A percentile compares a stretch with the other conserved stretches of the same genome.
Conservation (phyloP, 2,329 filamentous ascomycete genomes). For the Sporothrix dimorphospora region DNA sequence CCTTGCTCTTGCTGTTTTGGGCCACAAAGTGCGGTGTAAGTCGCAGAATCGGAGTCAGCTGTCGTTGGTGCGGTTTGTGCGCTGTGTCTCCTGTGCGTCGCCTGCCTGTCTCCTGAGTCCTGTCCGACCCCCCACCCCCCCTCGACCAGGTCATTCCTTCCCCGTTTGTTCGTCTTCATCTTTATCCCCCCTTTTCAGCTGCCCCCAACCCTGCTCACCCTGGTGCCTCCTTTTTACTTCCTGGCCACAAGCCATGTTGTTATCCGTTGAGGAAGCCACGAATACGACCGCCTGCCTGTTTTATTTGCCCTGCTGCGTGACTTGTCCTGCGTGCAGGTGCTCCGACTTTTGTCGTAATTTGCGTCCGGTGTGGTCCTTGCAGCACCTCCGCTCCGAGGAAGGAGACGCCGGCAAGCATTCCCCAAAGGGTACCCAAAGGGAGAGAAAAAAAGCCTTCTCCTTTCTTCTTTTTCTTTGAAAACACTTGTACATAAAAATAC, state of each 20-base stretch:
- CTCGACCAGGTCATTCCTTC: conserved; percentile 10
- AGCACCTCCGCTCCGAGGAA: neutral
- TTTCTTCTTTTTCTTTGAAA: neutral
- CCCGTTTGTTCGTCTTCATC: neutral
- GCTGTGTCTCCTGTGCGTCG: conserved; percentile 14
- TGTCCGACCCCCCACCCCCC: neutral
- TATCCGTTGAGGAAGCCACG: conserved; percentile 16
- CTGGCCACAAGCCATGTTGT: neutral
- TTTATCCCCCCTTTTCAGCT: neutral
- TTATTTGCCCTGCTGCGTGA: neutral
- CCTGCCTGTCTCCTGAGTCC: conserved; percentile 14
- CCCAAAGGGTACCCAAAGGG: neutral
- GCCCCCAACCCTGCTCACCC: conserved; percentile 7
- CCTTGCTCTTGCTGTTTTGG: conserved; percentile 11
- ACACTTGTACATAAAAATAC: neutral
- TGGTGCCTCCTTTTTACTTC: neutral
- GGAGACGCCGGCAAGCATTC: neutral
- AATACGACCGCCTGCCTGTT: conserved; percentile 4
- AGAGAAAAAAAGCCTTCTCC: neutral
- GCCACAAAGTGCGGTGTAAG: conserved; percentile 23
- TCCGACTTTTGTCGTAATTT: neutral
- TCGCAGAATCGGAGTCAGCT: conserved; percentile 10
- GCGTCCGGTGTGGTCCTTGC: neutral
- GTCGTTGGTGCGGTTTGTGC: conserved; percentile 7
- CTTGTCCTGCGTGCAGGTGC: neutral